A percentile compares a stretch with the other conserved stretches of the same genome.
phyloP scores from a whole-genome alignment of 2,329 filamentous ascomycete genomes.

The Colletotrichum abscissum region DNA sequence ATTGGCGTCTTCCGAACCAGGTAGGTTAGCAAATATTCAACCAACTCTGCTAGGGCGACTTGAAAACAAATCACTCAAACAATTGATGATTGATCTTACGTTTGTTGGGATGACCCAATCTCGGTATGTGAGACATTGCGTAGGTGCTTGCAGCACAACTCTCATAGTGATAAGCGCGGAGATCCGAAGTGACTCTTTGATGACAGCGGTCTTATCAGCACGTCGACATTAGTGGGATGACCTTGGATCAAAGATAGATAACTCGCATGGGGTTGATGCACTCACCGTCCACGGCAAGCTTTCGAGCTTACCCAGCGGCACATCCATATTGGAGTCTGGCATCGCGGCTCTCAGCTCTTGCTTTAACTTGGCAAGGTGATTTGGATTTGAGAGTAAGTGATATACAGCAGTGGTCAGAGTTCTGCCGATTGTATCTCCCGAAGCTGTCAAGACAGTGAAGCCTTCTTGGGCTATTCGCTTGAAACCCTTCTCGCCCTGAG shows the following conservation, averaged over 20 bases:
- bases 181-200: background rate
- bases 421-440: conserved; percentile 49
- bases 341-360: conserved; percentile 44
- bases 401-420: conserved; percentile 47
- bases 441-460: conserved; percentile 46
- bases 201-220: background rate
- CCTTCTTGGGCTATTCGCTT: conserved; percentile 48
- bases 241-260: background rate
- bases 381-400: conserved; percentile 47
- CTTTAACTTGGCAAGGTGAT: conserved; percentile 43
- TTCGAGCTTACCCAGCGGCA: conserved; percentile 42
- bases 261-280: background rate
- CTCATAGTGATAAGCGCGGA: background rate
- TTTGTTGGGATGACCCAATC: background rate
- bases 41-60: background rate
- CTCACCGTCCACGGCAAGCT: conserved; percentile 42
- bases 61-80: background rate
- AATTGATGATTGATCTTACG: background rate
- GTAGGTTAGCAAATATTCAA: background rate
- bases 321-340: background rate
- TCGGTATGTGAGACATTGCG: background rate
- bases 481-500: conserved; percentile 20
- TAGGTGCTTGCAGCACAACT: background rate
- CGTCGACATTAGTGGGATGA: background rate
- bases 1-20: background rate